Percentiles rank a stretch among this genome's conserved stretches.
Conservation (phyloP, 768 basidiomycete genomes). For the Glaciozyma martinii region DNA sequence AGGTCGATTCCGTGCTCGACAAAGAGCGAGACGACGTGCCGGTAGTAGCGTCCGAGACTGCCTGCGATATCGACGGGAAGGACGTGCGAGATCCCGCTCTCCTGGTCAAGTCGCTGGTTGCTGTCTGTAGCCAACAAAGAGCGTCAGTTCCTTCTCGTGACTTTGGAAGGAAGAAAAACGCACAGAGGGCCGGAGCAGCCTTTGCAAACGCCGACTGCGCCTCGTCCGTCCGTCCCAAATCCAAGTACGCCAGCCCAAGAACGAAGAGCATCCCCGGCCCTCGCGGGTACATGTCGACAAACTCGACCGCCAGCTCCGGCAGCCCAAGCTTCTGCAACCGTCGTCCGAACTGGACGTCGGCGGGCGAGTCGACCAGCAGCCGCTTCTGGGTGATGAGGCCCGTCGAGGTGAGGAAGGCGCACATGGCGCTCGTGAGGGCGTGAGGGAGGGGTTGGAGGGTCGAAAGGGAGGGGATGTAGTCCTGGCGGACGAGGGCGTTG, state of each 20-base stretch:
- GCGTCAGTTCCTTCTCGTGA: slow-evolving; percentile 7
- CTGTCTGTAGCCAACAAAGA: slow-evolving; percentile 41
- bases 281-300: slow-evolving; percentile 13
- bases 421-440: slow-evolving; percentile 4
- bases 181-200: slow-evolving; percentile 23
- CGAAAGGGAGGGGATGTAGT: slow-evolving; percentile 6
- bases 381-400: slow-evolving; percentile 5
- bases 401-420: neutral
- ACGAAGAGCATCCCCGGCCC: slow-evolving; percentile 22
- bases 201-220: slow-evolving; percentile 16
- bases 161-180: neutral
- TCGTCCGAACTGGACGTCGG: slow-evolving; percentile 1
- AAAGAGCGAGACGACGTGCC: slow-evolving; percentile 68
- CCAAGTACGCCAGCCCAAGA: slow-evolving; percentile 19
- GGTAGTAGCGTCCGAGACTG: slow-evolving; percentile 64
- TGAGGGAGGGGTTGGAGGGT: neutral
- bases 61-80: slow-evolving; percentile 53
- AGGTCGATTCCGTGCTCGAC: slow-evolving; percentile 50
- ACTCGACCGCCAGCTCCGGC: slow-evolving; percentile 15
- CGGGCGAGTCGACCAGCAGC: neutral
- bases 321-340: slow-evolving; percentile 4
- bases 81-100: slow-evolving; percentile 45
- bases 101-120: slow-evolving; percentile 46
- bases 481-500: slow-evolving; percentile 10
- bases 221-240: slow-evolving; percentile 19